Evolutionary conservation across 257 asterid genomes (phyloP).

Genomic region (Ajuga chamaepitys): DNA sequence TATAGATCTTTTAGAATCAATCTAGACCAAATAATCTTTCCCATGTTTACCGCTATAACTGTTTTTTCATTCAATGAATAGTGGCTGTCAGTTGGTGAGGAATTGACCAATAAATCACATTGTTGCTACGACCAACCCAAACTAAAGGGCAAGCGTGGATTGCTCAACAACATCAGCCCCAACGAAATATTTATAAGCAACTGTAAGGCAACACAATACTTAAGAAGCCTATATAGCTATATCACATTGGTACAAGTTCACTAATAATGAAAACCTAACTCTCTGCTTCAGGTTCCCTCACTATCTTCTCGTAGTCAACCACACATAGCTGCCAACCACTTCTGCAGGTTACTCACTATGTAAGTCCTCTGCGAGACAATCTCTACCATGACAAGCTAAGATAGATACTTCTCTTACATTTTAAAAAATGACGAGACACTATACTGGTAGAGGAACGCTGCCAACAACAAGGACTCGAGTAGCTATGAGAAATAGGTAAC

Average conservation of each 20-base stretch:
- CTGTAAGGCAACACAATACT: too few species aligned
- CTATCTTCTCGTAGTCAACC: neutral
- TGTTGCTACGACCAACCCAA: neutral
- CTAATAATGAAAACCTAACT: neutral
- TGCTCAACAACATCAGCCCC: neutral
- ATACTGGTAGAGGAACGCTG: neutral
- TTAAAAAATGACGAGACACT: neutral
- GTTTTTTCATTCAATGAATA: neutral
- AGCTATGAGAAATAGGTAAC: neutral
- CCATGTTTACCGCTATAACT: neutral
- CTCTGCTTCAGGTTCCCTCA: neutral
- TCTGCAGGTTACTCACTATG: neutral
- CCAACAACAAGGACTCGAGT: neutral
- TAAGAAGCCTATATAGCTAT: too few species aligned
- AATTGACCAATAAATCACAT: neutral
- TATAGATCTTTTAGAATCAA: neutral
- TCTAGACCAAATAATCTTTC: neutral
- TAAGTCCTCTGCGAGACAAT: neutral
- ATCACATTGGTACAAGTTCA: neutral
- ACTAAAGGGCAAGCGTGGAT: neutral
- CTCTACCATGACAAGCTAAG: neutral
- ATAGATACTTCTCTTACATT: neutral
- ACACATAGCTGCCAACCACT: neutral
- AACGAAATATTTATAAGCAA: too few species aligned
- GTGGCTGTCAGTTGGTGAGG: neutral